These are phyloP conservation scores for Akanthomyces muscarius DNA, from an alignment of 2,329 filamentous ascomycete genomes.

Conservation along the genomic window DNA sequence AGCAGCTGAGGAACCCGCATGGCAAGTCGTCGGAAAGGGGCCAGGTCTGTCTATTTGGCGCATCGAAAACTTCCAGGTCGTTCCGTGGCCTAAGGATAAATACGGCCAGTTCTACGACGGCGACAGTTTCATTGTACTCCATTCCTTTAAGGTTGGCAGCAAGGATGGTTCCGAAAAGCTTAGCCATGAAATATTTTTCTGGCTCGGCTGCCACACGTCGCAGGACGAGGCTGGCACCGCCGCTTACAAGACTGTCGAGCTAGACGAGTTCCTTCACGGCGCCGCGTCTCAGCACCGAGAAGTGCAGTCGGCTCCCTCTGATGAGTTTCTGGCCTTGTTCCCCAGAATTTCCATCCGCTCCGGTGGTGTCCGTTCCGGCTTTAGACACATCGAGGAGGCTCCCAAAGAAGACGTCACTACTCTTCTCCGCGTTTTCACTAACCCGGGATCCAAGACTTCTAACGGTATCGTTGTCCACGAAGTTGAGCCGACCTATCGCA, in stretches of 20 bases:
- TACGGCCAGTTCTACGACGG: slow-evolving; percentile 62
- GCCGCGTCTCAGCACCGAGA: slow-evolving; percentile 62
- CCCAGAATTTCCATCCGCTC: slow-evolving; percentile 55
- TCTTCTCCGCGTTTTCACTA: slow-evolving; percentile 61
- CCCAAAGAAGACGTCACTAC: slow-evolving; percentile 41
- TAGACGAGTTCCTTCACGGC: slow-evolving; percentile 63
- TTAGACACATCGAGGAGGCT: slow-evolving; percentile 56
- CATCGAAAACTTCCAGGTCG: slow-evolving; percentile 62
- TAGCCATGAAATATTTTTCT: slow-evolving; percentile 65
- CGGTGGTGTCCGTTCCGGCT: slow-evolving; percentile 60
- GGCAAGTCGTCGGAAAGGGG: slow-evolving; percentile 52
- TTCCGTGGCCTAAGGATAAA: slow-evolving; percentile 54
- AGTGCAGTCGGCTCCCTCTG: slow-evolving; percentile 54
- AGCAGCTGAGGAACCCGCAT: slow-evolving; percentile 61
- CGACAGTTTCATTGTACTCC: slow-evolving; percentile 64
- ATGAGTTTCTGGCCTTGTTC: slow-evolving; percentile 58
- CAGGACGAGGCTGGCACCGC: slow-evolving; percentile 67
- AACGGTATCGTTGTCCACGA: slow-evolving; percentile 58
- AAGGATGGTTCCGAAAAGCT: slow-evolving; percentile 42
- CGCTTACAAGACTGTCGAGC: slow-evolving; percentile 67
- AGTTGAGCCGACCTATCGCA: slow-evolving; percentile 57
- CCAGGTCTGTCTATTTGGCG: slow-evolving; percentile 61
- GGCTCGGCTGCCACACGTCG: slow-evolving; percentile 61
- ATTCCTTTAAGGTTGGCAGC: slow-evolving; percentile 52
- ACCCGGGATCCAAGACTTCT: slow-evolving; percentile 40